phyloP scores from a whole-genome alignment of 2,329 filamentous ascomycete species.

The Microcera coccophila region DNA sequence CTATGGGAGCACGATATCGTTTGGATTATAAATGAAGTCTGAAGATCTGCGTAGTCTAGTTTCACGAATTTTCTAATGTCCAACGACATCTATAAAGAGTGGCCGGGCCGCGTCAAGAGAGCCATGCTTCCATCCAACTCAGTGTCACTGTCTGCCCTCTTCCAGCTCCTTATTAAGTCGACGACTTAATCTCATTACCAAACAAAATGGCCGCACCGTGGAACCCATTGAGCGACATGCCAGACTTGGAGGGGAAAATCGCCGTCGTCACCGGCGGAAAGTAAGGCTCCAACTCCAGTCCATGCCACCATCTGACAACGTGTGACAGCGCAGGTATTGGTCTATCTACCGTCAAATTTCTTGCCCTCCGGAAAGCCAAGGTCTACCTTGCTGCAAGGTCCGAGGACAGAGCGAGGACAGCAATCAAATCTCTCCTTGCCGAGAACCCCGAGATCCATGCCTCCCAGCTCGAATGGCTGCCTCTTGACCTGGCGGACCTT shows the following conservation, averaged over 20 bases:
- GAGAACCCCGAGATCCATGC: slow-evolving; percentile 8
- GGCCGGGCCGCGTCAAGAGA: neutral
- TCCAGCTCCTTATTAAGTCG: neutral
- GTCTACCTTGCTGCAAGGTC: slow-evolving; percentile 25
- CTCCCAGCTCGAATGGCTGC: slow-evolving; percentile 15
- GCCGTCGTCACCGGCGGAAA: slow-evolving; percentile 26
- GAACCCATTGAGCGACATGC: slow-evolving; percentile 8
- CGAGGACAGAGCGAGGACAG: slow-evolving; percentile 14
- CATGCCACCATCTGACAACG: neutral
- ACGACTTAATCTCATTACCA: neutral
- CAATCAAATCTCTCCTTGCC: slow-evolving; percentile 6
- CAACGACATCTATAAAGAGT: neutral
- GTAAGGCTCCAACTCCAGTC: slow-evolving; percentile 13
- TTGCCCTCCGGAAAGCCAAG: slow-evolving; percentile 24
- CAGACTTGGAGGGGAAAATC: slow-evolving; percentile 21
- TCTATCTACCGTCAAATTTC: slow-evolving; percentile 19
- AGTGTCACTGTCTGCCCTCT: neutral
- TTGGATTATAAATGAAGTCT: neutral
- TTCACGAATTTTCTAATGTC: neutral
- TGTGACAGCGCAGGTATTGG: slow-evolving; percentile 22
- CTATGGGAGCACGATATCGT: no score
- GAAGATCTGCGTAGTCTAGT: neutral
- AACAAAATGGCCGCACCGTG: neutral
- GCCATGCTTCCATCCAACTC: neutral
- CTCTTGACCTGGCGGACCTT: slow-evolving; percentile 23